Evolutionary conservation across 305 asterid genomes (phyloP).

Genomic region (Galium porrigens): DNA sequence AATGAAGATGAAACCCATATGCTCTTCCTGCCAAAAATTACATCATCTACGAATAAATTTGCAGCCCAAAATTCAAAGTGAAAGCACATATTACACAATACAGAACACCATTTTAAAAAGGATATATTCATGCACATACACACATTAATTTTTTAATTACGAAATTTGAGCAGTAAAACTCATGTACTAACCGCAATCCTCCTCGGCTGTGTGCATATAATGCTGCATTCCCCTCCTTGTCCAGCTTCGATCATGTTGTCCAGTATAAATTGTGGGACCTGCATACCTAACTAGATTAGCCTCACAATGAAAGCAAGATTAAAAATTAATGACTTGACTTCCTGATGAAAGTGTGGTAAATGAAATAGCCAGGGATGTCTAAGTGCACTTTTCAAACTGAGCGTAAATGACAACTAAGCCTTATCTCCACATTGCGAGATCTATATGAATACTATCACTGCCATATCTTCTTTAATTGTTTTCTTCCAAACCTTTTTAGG

Average conservation of each 20-base stretch:
- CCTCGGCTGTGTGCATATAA: conserved; percentile 96
- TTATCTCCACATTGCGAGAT: too few relatives aligned
- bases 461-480: neutral
- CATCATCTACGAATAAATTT: neutral
- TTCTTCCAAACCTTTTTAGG: too few relatives aligned
- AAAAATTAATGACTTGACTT: neutral
- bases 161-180: conserved; percentile 9
- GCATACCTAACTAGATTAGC: conserved; percentile 23
- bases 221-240: conserved; percentile 62
- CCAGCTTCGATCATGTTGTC: conserved; percentile 89
- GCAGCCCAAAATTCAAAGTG: neutral
- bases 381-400: neutral
- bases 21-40: neutral
- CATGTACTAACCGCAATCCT: conserved; percentile 76
- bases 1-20: neutral
- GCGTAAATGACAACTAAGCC: neutral
- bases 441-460: neutral
- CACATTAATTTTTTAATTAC: conserved; percentile 3
- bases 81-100: neutral
- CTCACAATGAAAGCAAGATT: conserved; percentile 12
- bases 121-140: neutral
- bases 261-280: conserved; percentile 94
- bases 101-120: neutral
- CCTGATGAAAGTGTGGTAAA: neutral
- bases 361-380: neutral